Evolutionary conservation across 768 basidiomycete species (phyloP).

Genomic region (Coprinopsis sp.): DNA sequence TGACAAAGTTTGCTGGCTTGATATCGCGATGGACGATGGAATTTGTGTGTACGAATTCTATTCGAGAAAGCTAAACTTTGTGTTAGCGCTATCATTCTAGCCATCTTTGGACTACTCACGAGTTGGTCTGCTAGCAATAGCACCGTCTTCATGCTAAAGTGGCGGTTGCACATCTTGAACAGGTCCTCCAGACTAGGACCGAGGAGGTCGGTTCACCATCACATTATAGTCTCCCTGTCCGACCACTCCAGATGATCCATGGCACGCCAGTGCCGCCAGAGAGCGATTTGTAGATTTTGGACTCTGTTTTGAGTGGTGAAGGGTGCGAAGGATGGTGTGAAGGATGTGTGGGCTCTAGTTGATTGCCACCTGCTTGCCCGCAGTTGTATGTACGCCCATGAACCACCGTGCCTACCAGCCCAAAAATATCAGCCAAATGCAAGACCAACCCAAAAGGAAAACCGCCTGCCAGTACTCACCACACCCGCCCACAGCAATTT

Average conservation of each 20-base stretch:
- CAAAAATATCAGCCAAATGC: constrained; percentile 14
- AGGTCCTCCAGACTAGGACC: constrained; percentile 86
- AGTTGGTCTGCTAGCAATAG: constrained; percentile 92
- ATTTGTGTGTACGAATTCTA: constrained; percentile 94
- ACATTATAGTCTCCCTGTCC: constrained; percentile 94
- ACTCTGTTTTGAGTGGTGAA: constrained; percentile 81
- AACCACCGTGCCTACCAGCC: constrained; percentile 70
- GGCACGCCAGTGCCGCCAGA: constrained; percentile 88
- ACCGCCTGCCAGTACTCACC: constrained; percentile 36
- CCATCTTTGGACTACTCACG: constrained; percentile 42
- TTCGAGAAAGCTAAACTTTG: constrained; percentile 72
- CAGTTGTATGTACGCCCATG: constrained; percentile 74
- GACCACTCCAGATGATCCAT: constrained; percentile 90
- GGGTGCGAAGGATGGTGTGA: constrained; percentile 27
- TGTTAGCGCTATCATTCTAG: background rate
- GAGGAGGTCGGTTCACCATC: constrained; percentile 94
- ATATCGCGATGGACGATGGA: constrained; percentile 96
- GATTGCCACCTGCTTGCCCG: constrained; percentile 81
- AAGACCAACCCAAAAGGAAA: constrained; percentile 1
- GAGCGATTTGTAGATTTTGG: constrained; percentile 87
- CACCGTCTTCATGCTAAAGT: constrained; percentile 93
- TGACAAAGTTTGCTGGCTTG: constrained; percentile 98
- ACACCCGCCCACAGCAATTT: constrained; percentile 78
- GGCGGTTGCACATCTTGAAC: constrained; percentile 85
- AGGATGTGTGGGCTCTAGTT: constrained; percentile 65